These are phyloP conservation scores for Fusarium sulawesiense DNA, from an alignment of 2,329 filamentous ascomycete species.

Conservation along the genomic window DNA sequence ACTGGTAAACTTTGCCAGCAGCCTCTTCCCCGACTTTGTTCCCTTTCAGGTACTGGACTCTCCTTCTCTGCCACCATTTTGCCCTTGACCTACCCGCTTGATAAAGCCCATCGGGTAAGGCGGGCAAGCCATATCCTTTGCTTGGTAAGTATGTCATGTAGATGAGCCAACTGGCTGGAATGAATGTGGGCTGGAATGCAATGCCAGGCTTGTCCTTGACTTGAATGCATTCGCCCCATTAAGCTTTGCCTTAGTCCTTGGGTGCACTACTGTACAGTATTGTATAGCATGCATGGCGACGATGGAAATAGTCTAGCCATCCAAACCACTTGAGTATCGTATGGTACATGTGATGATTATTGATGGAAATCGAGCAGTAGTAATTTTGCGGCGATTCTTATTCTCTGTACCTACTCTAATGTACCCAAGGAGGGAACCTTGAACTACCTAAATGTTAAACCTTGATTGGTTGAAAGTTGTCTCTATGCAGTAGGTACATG, in stretches of 20 bases:
- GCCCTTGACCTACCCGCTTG: constrained; percentile 20
- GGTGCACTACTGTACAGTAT: neutral
- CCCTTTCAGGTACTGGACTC: constrained; percentile 19
- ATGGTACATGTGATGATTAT: neutral
- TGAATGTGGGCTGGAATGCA: constrained; percentile 40
- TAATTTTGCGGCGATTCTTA: neutral
- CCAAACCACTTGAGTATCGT: neutral
- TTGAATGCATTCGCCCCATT: constrained; percentile 12
- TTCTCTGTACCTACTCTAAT: neutral
- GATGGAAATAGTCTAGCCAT: neutral
- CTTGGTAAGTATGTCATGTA: constrained; percentile 12
- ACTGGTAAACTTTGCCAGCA: constrained; percentile 33
- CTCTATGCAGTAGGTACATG: neutral
- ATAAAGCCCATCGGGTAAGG: constrained; percentile 39
- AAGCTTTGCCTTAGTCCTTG: neutral
- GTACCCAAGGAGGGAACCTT: neutral
- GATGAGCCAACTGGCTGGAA: constrained; percentile 41
- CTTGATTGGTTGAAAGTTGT: neutral
- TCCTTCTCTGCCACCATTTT: constrained; percentile 22
- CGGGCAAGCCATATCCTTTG: constrained; percentile 33
- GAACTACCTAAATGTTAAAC: neutral
- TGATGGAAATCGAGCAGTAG: neutral
- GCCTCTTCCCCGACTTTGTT: constrained; percentile 23
- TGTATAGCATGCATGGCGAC: neutral
- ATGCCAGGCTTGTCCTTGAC: constrained; percentile 25